Base-by-base conservation (phyloP, 345 rosid species). In the Arabidopsis suecica region DNA sequence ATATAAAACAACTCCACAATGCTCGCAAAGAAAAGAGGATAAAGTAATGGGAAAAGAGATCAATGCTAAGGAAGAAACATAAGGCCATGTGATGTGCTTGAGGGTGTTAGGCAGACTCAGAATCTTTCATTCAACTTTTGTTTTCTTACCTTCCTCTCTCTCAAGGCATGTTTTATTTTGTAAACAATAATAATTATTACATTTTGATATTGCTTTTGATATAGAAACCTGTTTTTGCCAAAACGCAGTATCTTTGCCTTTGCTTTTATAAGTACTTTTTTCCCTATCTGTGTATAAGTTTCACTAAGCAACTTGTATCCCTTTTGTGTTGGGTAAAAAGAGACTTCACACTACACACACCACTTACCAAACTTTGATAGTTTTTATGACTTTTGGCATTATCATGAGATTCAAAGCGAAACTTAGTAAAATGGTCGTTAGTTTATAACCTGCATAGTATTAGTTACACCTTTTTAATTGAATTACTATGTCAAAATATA, bases 311-410 rank as follows among this genome's bases (percentile, higher is more conserved):
- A 78, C 77, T 78, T 78, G 81, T 13, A 78, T 50, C 63, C 59
- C 63, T 71, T 78, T 78, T 71, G 81, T 65, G 57, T 58, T 71
- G 77, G 68, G 81, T 78, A 49, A 71, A 78, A 71, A 71, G 80
- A 62, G 65, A 63, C 66, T 70, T 56, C 60, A 56, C 60, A 62
- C 76, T 61, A 77, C 55, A 48, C 42, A 6, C 74, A 61, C 69
- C 79, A 69, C 61, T 71, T 65, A 57, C 61, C 63, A 40, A 71
- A 77, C 45, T 67, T 68, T 60, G 28, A 47, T 74, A 9, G 2
- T 2, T 56, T 47, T 57, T 1, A 6, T 45, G 41, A 65, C 23
- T 49, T 70, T 65, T 57, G 34, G 53, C 45, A 30, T 75, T 75
- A 23, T 28, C 30, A 28, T 59, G 47, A 68, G 56, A 38, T 67